Evolutionary conservation across 129 eudicot genomes (phyloP).

Genomic region (Dittrichia graveolens): DNA sequence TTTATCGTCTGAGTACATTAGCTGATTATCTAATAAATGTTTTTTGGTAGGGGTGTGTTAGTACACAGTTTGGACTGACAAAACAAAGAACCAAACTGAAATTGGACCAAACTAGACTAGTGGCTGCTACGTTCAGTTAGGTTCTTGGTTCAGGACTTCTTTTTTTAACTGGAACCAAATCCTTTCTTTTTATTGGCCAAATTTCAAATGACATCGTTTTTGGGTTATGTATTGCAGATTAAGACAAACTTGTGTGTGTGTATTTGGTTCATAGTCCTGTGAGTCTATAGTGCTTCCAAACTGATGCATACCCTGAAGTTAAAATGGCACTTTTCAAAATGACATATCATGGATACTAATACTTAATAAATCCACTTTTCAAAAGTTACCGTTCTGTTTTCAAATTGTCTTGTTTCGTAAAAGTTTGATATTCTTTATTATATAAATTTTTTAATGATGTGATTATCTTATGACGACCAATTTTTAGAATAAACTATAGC

Average conservation of each 20-base stretch:
- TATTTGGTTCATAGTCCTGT: neutral
- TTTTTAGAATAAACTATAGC: neutral
- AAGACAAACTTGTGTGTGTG: neutral
- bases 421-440: neutral
- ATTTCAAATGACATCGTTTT: neutral
- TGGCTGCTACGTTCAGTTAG: neutral
- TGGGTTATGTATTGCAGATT: neutral
- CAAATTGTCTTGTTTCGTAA: neutral
- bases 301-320: neutral
- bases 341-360: neutral
- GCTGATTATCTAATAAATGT: neutral
- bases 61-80: neutral
- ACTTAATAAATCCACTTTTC: neutral
- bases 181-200: neutral
- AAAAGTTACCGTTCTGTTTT: neutral
- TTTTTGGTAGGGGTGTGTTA: neutral
- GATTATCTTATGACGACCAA: neutral
- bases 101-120: neutral
- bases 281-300: neutral
- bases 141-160: neutral
- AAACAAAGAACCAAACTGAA: neutral
- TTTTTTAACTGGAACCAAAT: neutral
- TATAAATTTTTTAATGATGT: neutral
- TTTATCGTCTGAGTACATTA: neutral
- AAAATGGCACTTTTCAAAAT: neutral